A percentile compares a stretch with the other conserved stretches of the same genome.
Evolutionary conservation across 2,329 filamentous ascomycete species (phyloP).

Genomic region (Mollisia scopiformis): DNA sequence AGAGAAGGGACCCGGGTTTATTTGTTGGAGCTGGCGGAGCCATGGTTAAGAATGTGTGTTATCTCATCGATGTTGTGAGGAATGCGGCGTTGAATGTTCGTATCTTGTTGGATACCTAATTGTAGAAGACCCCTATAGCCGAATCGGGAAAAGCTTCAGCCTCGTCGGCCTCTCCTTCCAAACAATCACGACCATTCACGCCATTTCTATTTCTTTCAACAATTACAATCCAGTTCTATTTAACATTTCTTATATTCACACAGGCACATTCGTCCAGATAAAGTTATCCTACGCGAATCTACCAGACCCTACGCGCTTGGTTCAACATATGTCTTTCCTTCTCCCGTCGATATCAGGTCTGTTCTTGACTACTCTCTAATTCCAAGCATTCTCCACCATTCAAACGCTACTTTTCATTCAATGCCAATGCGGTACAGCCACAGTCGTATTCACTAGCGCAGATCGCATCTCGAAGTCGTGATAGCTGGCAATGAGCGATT

Average conservation of each 20-base stretch:
- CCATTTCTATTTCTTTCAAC: too few relatives aligned
- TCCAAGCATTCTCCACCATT: too few relatives aligned
- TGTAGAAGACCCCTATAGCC: neutral
- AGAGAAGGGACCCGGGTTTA: conserved; percentile 31
- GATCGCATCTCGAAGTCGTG: neutral
- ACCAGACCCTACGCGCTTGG: too few relatives aligned
- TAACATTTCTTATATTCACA: too few relatives aligned
- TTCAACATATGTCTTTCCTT: too few relatives aligned
- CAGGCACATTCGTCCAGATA: too few relatives aligned
- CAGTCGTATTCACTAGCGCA: neutral
- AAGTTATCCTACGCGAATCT: too few relatives aligned
- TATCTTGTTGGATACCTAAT: neutral
- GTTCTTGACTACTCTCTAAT: too few relatives aligned
- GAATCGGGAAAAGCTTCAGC: neutral
- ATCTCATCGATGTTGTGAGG: neutral
- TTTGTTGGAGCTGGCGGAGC: conserved; percentile 11
- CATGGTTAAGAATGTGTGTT: conserved; percentile 9
- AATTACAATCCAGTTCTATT: too few relatives aligned
- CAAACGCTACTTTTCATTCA: neutral
- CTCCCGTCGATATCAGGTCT: too few relatives aligned
- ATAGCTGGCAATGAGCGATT: neutral
- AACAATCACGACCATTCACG: neutral
- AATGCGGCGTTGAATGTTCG: neutral
- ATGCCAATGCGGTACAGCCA: neutral
- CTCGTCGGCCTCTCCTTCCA: neutral